Evolutionary conservation across 805 yeast species (phyloP).

Genomic region (Spathaspora boniae): DNA sequence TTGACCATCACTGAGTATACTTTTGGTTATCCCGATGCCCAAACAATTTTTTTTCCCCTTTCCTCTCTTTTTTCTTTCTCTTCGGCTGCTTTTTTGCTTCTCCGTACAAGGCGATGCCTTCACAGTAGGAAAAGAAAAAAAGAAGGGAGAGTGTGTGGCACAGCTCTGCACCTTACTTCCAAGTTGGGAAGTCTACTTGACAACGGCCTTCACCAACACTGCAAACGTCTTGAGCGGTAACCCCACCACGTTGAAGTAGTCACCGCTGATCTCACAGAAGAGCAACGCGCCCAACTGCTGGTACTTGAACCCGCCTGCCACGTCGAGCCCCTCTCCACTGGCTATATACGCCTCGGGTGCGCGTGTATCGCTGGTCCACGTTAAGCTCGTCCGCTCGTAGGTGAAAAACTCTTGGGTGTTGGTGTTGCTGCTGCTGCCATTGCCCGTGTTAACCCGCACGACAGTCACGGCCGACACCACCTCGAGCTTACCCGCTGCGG

Average conservation of each 20-base stretch:
- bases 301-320: slow-evolving; percentile 90
- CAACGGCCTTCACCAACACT: slow-evolving; percentile 31
- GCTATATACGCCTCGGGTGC: slow-evolving; percentile 60
- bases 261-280: slow-evolving; percentile 67
- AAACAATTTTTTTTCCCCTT: too few relatives aligned
- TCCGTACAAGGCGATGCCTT: not conserved
- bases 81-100: too few relatives aligned
- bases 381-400: slow-evolving; percentile 37
- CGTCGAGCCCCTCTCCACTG: slow-evolving; percentile 70
- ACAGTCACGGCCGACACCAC: slow-evolving; percentile 36
- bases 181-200: too few relatives aligned
- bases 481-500: slow-evolving; percentile 15
- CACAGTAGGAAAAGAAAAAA: not conserved
- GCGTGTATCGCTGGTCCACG: slow-evolving; percentile 46
- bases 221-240: slow-evolving; percentile 63
- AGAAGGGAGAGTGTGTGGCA: not conserved
- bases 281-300: slow-evolving; percentile 72
- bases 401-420: slow-evolving; percentile 11
- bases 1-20: too few relatives aligned
- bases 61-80: too few relatives aligned
- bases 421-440: too few relatives aligned
- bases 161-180: not conserved
- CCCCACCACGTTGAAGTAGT: slow-evolving; percentile 84
- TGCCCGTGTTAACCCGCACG: slow-evolving; percentile 11
- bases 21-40: too few relatives aligned